phyloP scores from a whole-genome alignment of 108 stramenopile species.

The Licmophora abbreviata region DNA sequence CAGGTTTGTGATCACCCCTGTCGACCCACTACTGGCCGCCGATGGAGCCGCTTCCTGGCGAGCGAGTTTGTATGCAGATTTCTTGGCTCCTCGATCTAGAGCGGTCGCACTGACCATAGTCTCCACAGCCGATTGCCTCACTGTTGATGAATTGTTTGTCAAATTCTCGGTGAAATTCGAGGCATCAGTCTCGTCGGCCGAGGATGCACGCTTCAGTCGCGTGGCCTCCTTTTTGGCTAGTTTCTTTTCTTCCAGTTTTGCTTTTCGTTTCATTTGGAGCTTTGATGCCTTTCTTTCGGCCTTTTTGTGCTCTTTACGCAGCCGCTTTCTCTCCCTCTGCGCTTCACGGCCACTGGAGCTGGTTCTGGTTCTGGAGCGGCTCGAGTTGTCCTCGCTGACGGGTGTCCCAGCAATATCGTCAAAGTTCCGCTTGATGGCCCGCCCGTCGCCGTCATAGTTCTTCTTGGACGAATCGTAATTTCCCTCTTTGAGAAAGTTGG shows the following conservation, averaged over 20 bases:
- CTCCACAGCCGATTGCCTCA: too few species aligned
- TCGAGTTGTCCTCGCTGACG: slow-evolving; percentile 11
- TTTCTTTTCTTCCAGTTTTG: slow-evolving; percentile 59
- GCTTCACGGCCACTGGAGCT: slow-evolving; percentile 4
- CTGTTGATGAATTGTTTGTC: too few species aligned
- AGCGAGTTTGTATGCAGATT: too few species aligned
- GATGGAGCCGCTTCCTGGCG: too few species aligned
- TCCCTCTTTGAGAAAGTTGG: slow-evolving; percentile 66
- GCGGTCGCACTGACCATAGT: too few species aligned
- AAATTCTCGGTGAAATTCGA: too few species aligned
- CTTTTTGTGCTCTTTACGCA: slow-evolving; percentile 33
- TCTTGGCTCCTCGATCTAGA: too few species aligned
- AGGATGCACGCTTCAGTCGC: background rate
- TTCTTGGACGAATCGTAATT: slow-evolving; percentile 32
- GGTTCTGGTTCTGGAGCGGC: slow-evolving; percentile 6
- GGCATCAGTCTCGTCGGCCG: too few species aligned
- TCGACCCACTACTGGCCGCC: too few species aligned
- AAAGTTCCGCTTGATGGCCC: slow-evolving; percentile 73
- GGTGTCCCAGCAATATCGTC: slow-evolving; percentile 27
- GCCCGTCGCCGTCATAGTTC: slow-evolving; percentile 60
- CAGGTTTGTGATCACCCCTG: too few species aligned
- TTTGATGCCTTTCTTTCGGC: slow-evolving; percentile 45
- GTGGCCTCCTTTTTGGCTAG: slow-evolving; percentile 17
- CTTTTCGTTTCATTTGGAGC: slow-evolving; percentile 52
- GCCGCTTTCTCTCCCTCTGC: slow-evolving; percentile 12